Base-by-base conservation (phyloP, 176 grass and related monocot genomes). In the Oryza australiensis region DNA sequence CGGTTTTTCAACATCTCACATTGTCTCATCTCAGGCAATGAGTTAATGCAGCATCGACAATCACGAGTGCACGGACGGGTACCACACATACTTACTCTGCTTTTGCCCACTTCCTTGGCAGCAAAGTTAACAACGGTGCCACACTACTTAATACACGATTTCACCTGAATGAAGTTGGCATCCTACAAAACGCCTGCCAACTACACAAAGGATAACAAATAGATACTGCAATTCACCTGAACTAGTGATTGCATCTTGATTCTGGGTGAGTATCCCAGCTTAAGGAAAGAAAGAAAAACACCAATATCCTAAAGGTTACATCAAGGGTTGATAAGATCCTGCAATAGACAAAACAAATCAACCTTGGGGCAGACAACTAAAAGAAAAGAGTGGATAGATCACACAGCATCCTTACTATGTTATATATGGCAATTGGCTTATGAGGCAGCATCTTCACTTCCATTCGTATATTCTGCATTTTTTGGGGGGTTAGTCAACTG, bases 381-480 rank as follows among this genome's bases (percentile, higher is more conserved):
- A 29, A 5, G 7, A 64, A 82, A 40, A 16, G 27, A 66, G 10
- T 20, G 4, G 22, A 71, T 78, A 20, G 24, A 9, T 23, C 12
- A 24, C 13, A 53, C 1, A 4, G 24, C 37, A 62, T 73, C 83
- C 67, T 83, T 73, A 88, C 80, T 27, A 10, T n/a, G 4, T 5
- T 81, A 70, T 70, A 37, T 14, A 38, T 37, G n/a, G 43, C 32
- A 72, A 66, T 15, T 55, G 59, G 18, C 12, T 78, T 66, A 62
- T 30, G 60, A 74, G 16, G 83, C 59, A 73, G 60, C 79, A 86
- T 77, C 82, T 62, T 62, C 83, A 35, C 75, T 75, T 80, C 88
- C 77, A 53, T 95, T 90, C 23, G 75, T 87, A 63, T 89, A 98
- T 91, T 98, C 96, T 95, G 83, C 24, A 84, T 77, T 49, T 60